These are phyloP conservation scores for Plectosphaerella sp. DNA, from an alignment of 2,329 filamentous ascomycete genomes.

Conservation along the genomic window DNA sequence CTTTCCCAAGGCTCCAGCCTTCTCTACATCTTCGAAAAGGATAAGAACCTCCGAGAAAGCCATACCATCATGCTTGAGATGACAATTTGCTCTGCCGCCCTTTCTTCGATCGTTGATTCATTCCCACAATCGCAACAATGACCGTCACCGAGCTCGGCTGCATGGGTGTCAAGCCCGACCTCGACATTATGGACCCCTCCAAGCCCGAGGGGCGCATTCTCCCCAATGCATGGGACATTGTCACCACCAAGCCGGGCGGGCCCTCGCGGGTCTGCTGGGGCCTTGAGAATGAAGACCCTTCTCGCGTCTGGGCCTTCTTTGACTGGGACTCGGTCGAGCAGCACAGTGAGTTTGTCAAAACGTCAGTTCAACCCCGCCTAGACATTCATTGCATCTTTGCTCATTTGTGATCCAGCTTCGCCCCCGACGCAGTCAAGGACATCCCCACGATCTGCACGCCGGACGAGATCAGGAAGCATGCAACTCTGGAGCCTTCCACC, in stretches of 20 bases:
- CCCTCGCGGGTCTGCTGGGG: constrained; percentile 15
- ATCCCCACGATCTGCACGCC: constrained; percentile 12
- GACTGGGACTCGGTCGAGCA: constrained; percentile 19
- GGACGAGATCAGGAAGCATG: constrained; percentile 16
- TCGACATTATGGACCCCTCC: constrained; percentile 13
- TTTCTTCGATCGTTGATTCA: no score
- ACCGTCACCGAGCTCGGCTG: constrained; percentile 15
- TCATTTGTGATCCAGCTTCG: constrained; percentile 5
- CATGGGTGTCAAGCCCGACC: constrained; percentile 14
- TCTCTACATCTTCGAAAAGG: no score
- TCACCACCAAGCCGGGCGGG: constrained; percentile 10
- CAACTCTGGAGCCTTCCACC: constrained; percentile 9
- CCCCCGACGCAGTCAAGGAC: constrained; percentile 11
- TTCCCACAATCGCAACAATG: constrained; percentile 1
- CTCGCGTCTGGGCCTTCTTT: constrained; percentile 17
- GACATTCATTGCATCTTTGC: background rate
- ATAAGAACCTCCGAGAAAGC: no score
- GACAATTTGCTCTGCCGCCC: no score
- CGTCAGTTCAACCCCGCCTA: constrained; percentile 6
- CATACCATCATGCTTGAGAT: no score
- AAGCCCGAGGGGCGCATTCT: constrained; percentile 13
- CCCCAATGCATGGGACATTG: constrained; percentile 6
- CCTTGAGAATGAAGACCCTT: constrained; percentile 14
- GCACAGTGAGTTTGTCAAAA: constrained; percentile 15
- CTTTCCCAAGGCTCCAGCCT: no score